Percentiles rank a stretch among this genome's conserved stretches.
These are phyloP conservation scores for Parasarocladium wereldwijsianum DNA, from an alignment of 2,329 filamentous ascomycete genomes.

Conservation along the genomic window DNA sequence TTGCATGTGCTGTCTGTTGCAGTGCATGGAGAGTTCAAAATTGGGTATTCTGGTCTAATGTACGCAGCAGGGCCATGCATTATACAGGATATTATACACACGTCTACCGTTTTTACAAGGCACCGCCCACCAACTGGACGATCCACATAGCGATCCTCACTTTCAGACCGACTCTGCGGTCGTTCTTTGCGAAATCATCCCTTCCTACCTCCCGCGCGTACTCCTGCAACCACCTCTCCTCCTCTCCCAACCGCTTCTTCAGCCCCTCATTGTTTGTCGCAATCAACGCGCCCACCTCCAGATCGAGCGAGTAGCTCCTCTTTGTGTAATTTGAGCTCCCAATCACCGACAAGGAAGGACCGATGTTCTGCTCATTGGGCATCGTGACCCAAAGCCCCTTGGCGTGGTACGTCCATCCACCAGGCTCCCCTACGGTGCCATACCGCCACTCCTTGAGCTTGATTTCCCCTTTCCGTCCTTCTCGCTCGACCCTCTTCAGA, in stretches of 20 bases:
- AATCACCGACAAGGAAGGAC: constrained; percentile 70
- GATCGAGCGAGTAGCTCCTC: constrained; percentile 78
- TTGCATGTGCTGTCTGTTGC: too few species aligned
- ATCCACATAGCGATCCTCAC: constrained; percentile 91
- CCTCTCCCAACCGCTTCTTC: constrained; percentile 58
- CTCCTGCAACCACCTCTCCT: constrained; percentile 67
- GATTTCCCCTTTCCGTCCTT: constrained; percentile 40
- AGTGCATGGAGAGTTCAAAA: too few species aligned
- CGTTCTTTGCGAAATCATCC: constrained; percentile 66
- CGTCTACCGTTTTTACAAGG: constrained; percentile 40
- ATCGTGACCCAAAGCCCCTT: constrained; percentile 89
- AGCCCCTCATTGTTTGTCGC: constrained; percentile 64
- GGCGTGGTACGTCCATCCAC: constrained; percentile 94
- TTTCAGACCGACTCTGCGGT: constrained; percentile 71
- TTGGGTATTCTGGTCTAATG: too few species aligned
- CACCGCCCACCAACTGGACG: constrained; percentile 71
- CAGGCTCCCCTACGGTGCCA: constrained; percentile 66
- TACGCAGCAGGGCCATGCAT: too few species aligned
- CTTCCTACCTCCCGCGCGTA: constrained; percentile 54
- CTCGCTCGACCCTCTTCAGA: constrained; percentile 40
- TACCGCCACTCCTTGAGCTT: constrained; percentile 75
- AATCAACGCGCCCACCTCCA: constrained; percentile 79
- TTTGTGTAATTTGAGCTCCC: constrained; percentile 95
- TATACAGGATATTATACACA: too few species aligned
- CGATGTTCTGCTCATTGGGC: constrained; percentile 41